Evolutionary conservation across 345 rosid species (phyloP).

Genomic region (Populus deltoides): DNA sequence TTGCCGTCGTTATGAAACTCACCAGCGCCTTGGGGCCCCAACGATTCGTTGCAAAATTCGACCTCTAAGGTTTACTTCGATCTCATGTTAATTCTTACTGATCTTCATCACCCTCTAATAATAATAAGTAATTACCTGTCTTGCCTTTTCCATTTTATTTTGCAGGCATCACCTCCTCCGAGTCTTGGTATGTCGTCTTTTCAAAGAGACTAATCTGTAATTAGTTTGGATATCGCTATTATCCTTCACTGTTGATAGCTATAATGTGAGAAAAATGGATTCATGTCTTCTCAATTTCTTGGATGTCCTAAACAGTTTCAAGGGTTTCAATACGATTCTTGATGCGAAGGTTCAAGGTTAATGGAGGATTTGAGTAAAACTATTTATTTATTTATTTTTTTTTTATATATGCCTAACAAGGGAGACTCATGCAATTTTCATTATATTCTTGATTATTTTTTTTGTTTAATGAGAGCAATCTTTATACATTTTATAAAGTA

Average conservation of each 20-base stretch:
- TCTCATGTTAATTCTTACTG: background rate
- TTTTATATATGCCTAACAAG: too few relatives aligned
- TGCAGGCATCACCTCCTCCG: slow-evolving; percentile 88
- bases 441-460: too few relatives aligned
- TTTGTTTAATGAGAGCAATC: too few relatives aligned
- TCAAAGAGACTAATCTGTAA: background rate
- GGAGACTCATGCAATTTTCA: too few relatives aligned
- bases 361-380: too few relatives aligned
- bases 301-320: too few relatives aligned
- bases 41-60: slow-evolving; percentile 87
- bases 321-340: too few relatives aligned
- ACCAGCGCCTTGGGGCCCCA: slow-evolving; percentile 80
- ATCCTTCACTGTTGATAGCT: background rate
- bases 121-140: background rate
- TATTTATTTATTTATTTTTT: too few relatives aligned
- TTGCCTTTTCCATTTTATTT: slow-evolving; percentile 8
- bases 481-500: too few relatives aligned
- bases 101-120: background rate
- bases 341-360: too few relatives aligned
- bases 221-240: background rate
- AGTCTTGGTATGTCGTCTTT: slow-evolving; percentile 9
- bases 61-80: slow-evolving; percentile 51
- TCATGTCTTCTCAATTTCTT: too few relatives aligned
- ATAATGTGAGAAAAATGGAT: background rate
- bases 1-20: slow-evolving; percentile 89